These are phyloP conservation scores for Didymosphaeria variabile DNA, from an alignment of 2,329 filamentous ascomycete species.

Conservation along the genomic window DNA sequence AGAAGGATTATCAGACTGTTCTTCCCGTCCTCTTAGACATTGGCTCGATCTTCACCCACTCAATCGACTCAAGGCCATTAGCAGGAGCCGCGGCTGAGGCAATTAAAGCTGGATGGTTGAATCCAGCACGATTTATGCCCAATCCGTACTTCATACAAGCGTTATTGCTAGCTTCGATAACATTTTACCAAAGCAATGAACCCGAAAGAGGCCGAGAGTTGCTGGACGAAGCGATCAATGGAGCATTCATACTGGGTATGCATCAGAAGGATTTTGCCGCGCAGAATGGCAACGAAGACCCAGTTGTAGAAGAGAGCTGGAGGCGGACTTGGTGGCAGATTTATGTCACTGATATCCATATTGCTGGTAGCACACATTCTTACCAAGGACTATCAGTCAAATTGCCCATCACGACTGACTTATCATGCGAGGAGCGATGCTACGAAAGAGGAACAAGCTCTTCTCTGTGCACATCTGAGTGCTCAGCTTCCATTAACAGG, in stretches of 20 bases:
- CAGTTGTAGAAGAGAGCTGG: conserved; percentile 79
- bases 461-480: not conserved
- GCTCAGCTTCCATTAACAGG: not conserved
- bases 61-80: conserved; percentile 51
- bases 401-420: conserved; percentile 68
- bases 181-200: conserved; percentile 76
- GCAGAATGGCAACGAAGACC: conserved; percentile 67
- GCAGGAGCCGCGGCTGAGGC: conserved; percentile 32
- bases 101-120: conserved; percentile 17
- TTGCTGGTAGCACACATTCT: conserved; percentile 77
- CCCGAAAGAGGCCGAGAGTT: conserved; percentile 71
- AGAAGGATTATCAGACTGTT: conserved; percentile 14
- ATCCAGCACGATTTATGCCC: conserved; percentile 13
- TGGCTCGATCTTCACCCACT: conserved; percentile 60
- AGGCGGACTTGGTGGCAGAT: conserved; percentile 88
- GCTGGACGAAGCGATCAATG: conserved; percentile 71
- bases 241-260: conserved; percentile 81
- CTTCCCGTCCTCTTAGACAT: conserved; percentile 62
- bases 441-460: conserved; percentile 54
- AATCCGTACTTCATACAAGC: conserved; percentile 72
- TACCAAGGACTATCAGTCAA: conserved; percentile 14
- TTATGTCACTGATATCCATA: conserved; percentile 79
- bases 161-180: conserved; percentile 76
- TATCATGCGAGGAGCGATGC: conserved; percentile 81
- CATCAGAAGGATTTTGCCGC: conserved; percentile 72